Base-by-base conservation (phyloP, 148 eudicot genomes). In the Silene uniflora region DNA sequence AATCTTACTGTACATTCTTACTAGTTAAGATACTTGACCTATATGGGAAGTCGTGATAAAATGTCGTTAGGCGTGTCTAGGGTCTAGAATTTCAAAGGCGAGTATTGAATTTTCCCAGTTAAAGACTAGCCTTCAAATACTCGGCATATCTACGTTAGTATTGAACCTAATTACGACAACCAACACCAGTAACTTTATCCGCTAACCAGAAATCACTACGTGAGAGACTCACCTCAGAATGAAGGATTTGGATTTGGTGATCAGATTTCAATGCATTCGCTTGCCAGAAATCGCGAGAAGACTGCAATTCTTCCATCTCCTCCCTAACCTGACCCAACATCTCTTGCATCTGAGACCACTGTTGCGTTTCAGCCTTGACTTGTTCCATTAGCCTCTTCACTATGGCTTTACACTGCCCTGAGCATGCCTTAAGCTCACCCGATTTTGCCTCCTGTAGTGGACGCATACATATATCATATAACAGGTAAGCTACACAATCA, bases 331-430 rank as follows among this genome's bases (percentile, higher is more conserved):
- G 87, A 24, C 86, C 89, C 21, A 96, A 68, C 99, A 96, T 92
- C 69, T 85, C 89, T 84, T 96, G 99, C 98, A 96, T 96, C 81
- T 96, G 94, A 12, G 97, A 88, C 98, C 99, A 96, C 27, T 96
- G 98, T 74, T 92, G 92, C 27, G 94, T 92, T 81, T 96, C 99
- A 7, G 89, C 91, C 71, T 92, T 84, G 73, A 92, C 99, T 79
- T 96, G 99, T 77, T 91, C 97, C 77, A 92, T 80, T n/a, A 96
- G 86, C 85, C 83, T 89, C 79, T 83, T 81, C 52, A 92, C 92
- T 71, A 92, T 75, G 8, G 84, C 86, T 78, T 89, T 96, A 85
- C 99, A 92, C 17, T 84, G 85, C 18, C 98, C 94, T 25, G 93
- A 83, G 63, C 80, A 89, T 19, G 77, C 82, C 62, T 80, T 84